Evolutionary conservation across 2,329 filamentous ascomycete species (phyloP).

Genomic region (Alternaria dauci): DNA sequence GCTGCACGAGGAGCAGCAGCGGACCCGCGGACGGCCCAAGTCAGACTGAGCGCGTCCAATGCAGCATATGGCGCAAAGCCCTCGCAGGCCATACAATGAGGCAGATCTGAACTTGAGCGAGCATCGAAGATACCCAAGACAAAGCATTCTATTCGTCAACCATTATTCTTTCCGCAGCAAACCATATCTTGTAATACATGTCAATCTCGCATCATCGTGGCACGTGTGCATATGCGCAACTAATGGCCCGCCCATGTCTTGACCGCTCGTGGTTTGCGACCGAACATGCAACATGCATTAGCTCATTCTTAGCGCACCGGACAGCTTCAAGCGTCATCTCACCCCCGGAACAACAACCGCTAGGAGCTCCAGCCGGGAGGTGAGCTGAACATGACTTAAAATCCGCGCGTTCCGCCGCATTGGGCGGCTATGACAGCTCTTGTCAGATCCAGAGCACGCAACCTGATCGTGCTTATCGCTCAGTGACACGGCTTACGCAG

Average conservation of each 20-base stretch:
- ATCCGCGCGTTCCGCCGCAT: constrained; percentile 13
- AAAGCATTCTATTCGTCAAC: constrained; percentile 32
- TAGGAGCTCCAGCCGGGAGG: constrained; percentile 1
- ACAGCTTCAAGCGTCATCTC: constrained; percentile 16
- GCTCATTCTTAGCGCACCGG: constrained; percentile 4
- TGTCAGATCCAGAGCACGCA: constrained; percentile 7
- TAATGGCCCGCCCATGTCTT: constrained; percentile 17
- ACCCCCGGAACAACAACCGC: constrained; percentile 4
- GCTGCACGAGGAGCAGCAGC: constrained; percentile 48
- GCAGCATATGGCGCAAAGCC: constrained; percentile 10
- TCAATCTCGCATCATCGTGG: constrained; percentile 15
- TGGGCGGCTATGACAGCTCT: constrained; percentile 4
- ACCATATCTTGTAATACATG: constrained; percentile 19
- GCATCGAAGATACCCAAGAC: constrained; percentile 39
- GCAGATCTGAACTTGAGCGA: constrained; percentile 20
- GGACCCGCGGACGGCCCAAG: constrained; percentile 40
- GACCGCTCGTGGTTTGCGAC: not conserved
- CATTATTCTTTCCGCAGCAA: constrained; percentile 21
- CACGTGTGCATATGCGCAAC: constrained; percentile 19
- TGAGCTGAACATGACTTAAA: constrained; percentile 11
- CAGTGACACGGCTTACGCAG: constrained; percentile 3
- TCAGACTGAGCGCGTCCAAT: constrained; percentile 28
- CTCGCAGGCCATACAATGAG: constrained; percentile 9
- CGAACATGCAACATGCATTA: constrained; percentile 8
- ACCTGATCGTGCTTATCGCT: constrained; percentile 8